phyloP scores from a whole-genome alignment of 805 yeast species.

The Nakazawaea ernobii region DNA sequence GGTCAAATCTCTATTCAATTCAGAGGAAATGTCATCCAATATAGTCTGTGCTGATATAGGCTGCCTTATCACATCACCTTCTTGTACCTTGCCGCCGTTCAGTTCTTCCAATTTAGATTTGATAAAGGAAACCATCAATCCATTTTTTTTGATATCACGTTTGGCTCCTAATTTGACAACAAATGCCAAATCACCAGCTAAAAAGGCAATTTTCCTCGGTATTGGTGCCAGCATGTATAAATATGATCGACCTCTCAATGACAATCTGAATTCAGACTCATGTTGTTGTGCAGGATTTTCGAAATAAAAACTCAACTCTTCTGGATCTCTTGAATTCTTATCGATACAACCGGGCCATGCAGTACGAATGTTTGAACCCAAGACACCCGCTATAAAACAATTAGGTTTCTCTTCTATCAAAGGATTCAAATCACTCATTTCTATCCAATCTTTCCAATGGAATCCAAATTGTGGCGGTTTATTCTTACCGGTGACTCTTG shows the following conservation, averaged over 20 bases:
- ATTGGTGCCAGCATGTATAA: slow-evolving; percentile 37
- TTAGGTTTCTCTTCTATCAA: slow-evolving; percentile 32
- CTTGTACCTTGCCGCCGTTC: neutral
- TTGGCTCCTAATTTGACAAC: slow-evolving; percentile 29
- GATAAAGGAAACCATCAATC: slow-evolving; percentile 28
- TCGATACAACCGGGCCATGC: slow-evolving; percentile 36
- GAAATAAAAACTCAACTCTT: slow-evolving; percentile 20
- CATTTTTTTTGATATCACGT: slow-evolving; percentile 24
- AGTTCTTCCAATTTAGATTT: slow-evolving; percentile 20
- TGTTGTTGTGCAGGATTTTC: slow-evolving; percentile 23
- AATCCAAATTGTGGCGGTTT: slow-evolving; percentile 33
- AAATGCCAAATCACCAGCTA: slow-evolving; percentile 35
- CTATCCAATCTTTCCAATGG: slow-evolving; percentile 55
- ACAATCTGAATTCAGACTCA: slow-evolving; percentile 31
- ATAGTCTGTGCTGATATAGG: slow-evolving; percentile 24
- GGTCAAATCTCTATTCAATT: slow-evolving; percentile 24
- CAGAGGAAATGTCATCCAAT: slow-evolving; percentile 20
- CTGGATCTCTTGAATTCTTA: slow-evolving; percentile 14
- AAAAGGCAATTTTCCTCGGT: slow-evolving; percentile 36
- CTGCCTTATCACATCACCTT: slow-evolving; percentile 21
- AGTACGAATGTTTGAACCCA: slow-evolving; percentile 33
- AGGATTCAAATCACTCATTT: slow-evolving; percentile 35
- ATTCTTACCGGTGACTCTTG: slow-evolving; percentile 20
- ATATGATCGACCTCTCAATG: slow-evolving; percentile 35
- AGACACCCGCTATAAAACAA: slow-evolving; percentile 39